These are phyloP conservation scores for Didymosphaeria variabile DNA, from an alignment of 2,329 filamentous ascomycete species.

Conservation along the genomic window DNA sequence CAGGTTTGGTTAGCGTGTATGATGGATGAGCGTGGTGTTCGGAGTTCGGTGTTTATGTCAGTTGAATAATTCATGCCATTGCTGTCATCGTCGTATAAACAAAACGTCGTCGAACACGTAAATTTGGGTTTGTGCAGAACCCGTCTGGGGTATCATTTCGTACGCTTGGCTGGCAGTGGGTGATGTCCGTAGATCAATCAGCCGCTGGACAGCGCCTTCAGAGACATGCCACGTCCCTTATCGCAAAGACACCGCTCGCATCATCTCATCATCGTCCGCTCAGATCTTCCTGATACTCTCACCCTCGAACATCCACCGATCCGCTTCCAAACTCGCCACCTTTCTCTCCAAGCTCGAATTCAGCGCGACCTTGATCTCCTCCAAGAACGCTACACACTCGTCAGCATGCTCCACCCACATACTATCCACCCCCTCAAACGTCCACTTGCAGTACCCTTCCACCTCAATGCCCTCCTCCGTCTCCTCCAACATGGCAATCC, in stretches of 20 bases:
- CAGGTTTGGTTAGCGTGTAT: constrained; percentile 29
- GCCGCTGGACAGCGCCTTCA: background rate
- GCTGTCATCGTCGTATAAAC: background rate
- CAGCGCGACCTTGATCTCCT: constrained; percentile 58
- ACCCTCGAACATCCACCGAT: constrained; percentile 90
- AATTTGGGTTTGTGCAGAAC: background rate
- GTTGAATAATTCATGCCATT: background rate
- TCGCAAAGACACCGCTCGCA: background rate
- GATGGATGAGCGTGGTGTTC: background rate
- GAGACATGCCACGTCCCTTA: background rate
- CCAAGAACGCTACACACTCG: constrained; percentile 18
- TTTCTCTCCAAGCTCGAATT: constrained; percentile 75
- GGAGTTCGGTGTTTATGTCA: background rate
- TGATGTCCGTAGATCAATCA: background rate
- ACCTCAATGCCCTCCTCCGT: background rate
- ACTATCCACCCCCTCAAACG: constrained; percentile 19
- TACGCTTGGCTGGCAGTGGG: background rate
- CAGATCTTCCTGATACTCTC: constrained; percentile 52
- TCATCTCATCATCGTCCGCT: background rate
- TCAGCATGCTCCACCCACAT: constrained; percentile 6
- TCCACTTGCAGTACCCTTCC: background rate
- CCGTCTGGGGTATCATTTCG: constrained; percentile 5
- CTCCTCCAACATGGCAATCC: background rate
- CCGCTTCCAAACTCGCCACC: constrained; percentile 77
- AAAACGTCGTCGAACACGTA: background rate